A percentile compares a stretch with the other conserved stretches of the same genome.
Evolutionary conservation across 75 land plant species (phyloP).

Genomic region (Pinus albicaulis): DNA sequence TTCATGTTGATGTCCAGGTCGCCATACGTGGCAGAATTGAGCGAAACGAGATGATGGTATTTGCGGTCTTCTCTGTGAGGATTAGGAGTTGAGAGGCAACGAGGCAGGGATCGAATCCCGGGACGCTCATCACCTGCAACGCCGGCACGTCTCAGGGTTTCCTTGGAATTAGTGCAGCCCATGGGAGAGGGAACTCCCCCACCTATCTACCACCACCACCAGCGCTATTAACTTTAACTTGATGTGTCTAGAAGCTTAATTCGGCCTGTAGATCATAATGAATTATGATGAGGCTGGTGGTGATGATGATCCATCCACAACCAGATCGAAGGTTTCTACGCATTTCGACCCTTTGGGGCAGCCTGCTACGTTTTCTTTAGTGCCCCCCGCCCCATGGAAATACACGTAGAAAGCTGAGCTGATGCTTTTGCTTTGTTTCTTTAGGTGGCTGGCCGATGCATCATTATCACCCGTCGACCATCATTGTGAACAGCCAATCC

Average conservation of each 20-base stretch:
- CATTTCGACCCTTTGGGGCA: not conserved
- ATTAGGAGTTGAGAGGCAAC: not conserved
- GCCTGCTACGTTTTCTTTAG: not conserved
- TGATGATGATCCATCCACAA: not conserved
- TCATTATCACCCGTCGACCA: not conserved
- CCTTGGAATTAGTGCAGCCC: conserved; percentile 9
- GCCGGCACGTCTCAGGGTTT: not conserved
- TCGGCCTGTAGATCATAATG: not conserved
- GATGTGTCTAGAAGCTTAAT: not conserved
- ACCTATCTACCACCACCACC: not conserved
- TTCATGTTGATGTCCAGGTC: conserved; percentile 1
- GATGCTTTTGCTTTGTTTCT: not conserved
- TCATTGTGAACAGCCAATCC: too few species aligned
- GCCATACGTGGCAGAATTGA: not conserved
- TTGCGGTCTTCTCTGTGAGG: not conserved
- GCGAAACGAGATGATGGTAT: not conserved
- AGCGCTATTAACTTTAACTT: not conserved
- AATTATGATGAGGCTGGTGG: not conserved
- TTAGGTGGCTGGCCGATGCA: conserved; percentile 2
- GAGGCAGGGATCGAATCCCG: not conserved
- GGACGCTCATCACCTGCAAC: not conserved
- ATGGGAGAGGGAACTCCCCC: not conserved
- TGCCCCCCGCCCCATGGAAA: not conserved
- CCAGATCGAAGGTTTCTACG: not conserved
- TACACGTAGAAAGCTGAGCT: conserved; percentile 7